phyloP scores from a whole-genome alignment of 2,329 filamentous ascomycete genomes.

The Phaeosphaeria sp. region DNA sequence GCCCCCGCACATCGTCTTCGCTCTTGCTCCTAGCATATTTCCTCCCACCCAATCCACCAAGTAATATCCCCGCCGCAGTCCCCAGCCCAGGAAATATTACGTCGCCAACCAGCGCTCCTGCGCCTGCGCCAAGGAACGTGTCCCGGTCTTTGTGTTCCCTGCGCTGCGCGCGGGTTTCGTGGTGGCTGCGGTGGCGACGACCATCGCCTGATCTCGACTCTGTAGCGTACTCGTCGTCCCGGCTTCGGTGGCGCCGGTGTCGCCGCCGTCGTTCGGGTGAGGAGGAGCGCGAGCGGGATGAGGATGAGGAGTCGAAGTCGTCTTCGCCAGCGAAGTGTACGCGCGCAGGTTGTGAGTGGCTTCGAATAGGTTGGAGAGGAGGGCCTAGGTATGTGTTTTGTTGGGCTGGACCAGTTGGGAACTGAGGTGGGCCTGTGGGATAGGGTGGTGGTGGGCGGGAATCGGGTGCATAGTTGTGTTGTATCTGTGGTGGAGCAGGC shows the following conservation, averaged over 20 bases:
- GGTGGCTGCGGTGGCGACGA: not conserved
- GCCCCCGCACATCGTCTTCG: constrained; percentile 25
- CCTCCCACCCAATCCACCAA: constrained; percentile 52
- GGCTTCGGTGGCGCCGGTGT: constrained; percentile 12
- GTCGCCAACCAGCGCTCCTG: constrained; percentile 53
- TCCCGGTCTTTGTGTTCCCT: constrained; percentile 38
- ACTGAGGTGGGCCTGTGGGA: constrained; percentile 9
- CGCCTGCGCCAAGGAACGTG: constrained; percentile 54
- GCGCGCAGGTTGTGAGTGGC: constrained; percentile 41
- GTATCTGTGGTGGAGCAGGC: constrained; percentile 1
- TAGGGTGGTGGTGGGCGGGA: constrained; percentile 16
- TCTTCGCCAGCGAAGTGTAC: constrained; percentile 39
- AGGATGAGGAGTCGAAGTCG: constrained; percentile 17
- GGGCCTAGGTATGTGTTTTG: constrained; percentile 32
- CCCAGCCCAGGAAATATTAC: constrained; percentile 54
- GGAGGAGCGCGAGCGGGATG: constrained; percentile 22
- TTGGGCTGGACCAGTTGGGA: constrained; percentile 5
- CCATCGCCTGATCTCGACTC: not conserved
- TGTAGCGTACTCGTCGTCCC: not conserved
- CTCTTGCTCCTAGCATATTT: constrained; percentile 46
- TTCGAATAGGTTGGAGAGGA: constrained; percentile 33
- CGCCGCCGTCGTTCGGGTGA: constrained; percentile 15
- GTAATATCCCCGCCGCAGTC: constrained; percentile 46
- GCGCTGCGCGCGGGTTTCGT: constrained; percentile 15
- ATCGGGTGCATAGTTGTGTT: constrained; percentile 3